These are phyloP conservation scores for Herpetospermum pedunculosum DNA, from an alignment of 306 rosid genomes.

Conservation along the genomic window DNA sequence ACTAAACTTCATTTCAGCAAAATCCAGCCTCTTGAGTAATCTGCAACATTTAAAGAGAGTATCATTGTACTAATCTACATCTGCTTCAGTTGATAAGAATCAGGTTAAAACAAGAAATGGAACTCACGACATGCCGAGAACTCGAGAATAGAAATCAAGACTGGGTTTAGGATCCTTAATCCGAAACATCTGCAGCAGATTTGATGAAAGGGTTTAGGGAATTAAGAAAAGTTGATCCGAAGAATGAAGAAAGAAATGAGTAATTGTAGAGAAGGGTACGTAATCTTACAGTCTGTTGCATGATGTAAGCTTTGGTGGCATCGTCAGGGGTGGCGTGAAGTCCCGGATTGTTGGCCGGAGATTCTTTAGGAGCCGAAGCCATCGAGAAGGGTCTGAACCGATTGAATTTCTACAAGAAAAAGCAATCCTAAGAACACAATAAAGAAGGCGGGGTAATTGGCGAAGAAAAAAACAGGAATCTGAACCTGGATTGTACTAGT, in stretches of 20 bases:
- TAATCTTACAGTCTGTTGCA: conserved; percentile 78
- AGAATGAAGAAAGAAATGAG: background rate
- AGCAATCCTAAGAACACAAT: background rate
- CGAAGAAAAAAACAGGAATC: background rate
- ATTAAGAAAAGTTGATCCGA: background rate
- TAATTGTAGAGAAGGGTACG: background rate
- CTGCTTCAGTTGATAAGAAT: background rate
- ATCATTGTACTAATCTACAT: background rate
- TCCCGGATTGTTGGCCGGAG: conserved; percentile 62
- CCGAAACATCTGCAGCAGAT: conserved; percentile 49
- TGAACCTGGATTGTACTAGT: conserved; percentile 35
- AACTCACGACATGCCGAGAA: conserved; percentile 97
- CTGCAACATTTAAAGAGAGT: conserved; percentile 28
- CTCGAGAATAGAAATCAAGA: conserved; percentile 84
- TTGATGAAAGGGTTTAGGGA: background rate
- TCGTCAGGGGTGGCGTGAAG: conserved; percentile 55
- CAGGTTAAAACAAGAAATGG: background rate
- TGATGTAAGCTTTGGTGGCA: conserved; percentile 70
- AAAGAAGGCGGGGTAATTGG: background rate
- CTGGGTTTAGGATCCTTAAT: conserved; percentile 88
- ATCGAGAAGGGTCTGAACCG: conserved; percentile 49
- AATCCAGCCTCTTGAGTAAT: conserved; percentile 85
- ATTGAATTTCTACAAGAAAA: conserved; percentile 26
- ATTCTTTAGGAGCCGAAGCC: conserved; percentile 66
- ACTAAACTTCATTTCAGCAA: conserved; percentile 86